These are phyloP conservation scores for Stentor coeruleus DNA, from an alignment of 73 alveolate genomes.

Conservation along the genomic window DNA sequence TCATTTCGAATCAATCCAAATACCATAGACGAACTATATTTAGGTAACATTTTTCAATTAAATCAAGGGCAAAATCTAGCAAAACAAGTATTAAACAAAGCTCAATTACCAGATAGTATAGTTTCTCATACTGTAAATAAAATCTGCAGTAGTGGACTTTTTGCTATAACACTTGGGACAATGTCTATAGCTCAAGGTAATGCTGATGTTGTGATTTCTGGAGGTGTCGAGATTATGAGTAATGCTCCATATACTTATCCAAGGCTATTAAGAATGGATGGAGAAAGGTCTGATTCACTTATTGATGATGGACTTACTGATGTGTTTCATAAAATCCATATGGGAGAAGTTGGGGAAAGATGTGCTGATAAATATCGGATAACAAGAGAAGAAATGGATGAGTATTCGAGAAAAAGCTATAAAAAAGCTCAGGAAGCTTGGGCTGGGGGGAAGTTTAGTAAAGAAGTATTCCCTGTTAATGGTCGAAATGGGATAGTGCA, in stretches of 20 bases:
- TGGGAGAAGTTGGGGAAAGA: constrained; percentile 75
- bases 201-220: constrained; percentile 66
- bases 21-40: neutral
- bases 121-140: constrained; percentile 12
- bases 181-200: constrained; percentile 71
- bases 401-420: constrained; percentile 60
- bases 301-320: constrained; percentile 25
- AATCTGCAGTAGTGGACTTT: constrained; percentile 78
- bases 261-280: neutral
- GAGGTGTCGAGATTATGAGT: constrained; percentile 84
- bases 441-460: constrained; percentile 62
- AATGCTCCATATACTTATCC: constrained; percentile 61
- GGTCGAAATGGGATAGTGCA: constrained; percentile 9
- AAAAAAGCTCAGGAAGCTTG: constrained; percentile 67
- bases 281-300: neutral
- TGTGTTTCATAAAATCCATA: constrained; percentile 24
- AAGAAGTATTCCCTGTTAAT: constrained; percentile 58
- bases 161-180: constrained; percentile 72
- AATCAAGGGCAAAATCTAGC: constrained; percentile 12
- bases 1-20: neutral
- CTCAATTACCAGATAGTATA: constrained; percentile 6
- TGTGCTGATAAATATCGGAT: constrained; percentile 48
- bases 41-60: constrained; percentile 13
- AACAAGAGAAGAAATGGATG: constrained; percentile 74
- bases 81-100: constrained; percentile 14